Conservation (phyloP, 148 eudicot genomes). For the Rhododendron simsii region DNA sequence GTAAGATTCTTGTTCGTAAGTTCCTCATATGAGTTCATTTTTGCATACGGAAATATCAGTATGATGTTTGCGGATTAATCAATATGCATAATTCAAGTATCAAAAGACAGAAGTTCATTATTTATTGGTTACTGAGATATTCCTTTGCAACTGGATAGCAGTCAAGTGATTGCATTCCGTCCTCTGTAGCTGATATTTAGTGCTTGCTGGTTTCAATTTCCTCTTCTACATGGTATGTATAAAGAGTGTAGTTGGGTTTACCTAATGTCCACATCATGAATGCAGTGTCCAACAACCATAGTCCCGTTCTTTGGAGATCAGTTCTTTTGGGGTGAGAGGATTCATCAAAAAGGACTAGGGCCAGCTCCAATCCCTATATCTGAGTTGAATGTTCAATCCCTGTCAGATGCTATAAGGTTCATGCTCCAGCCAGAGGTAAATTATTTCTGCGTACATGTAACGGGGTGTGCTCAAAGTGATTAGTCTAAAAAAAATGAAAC, state of each 20-base stretch:
- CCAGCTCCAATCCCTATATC: slow-evolving; percentile 81
- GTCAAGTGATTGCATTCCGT: neutral
- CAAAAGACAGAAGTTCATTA: neutral
- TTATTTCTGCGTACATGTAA: neutral
- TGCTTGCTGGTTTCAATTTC: neutral
- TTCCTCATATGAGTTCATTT: neutral
- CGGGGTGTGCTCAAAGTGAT: neutral
- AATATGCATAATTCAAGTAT: neutral
- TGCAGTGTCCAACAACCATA: slow-evolving; percentile 93
- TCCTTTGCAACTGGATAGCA: neutral
- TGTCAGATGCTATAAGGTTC: slow-evolving; percentile 66
- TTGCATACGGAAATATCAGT: neutral
- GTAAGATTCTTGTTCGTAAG: slow-evolving; percentile 32
- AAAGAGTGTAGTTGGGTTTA: neutral
- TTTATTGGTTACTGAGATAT: neutral
- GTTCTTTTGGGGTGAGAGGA: slow-evolving; percentile 88
- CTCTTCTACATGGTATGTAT: neutral
- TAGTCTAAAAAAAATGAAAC: neutral
- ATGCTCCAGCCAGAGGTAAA: slow-evolving; percentile 91
- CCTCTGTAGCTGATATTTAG: neutral
- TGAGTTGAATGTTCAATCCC: slow-evolving; percentile 58
- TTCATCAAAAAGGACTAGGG: slow-evolving; percentile 78
- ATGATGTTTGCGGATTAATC: neutral
- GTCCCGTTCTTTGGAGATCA: slow-evolving; percentile 98
- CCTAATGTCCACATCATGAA: neutral